Evolutionary conservation across 495 filamentous ascomycete genomes (phyloP), one percentile per base, ranked within the genome.

Genomic region (Aspergillus asperescens): DNA sequence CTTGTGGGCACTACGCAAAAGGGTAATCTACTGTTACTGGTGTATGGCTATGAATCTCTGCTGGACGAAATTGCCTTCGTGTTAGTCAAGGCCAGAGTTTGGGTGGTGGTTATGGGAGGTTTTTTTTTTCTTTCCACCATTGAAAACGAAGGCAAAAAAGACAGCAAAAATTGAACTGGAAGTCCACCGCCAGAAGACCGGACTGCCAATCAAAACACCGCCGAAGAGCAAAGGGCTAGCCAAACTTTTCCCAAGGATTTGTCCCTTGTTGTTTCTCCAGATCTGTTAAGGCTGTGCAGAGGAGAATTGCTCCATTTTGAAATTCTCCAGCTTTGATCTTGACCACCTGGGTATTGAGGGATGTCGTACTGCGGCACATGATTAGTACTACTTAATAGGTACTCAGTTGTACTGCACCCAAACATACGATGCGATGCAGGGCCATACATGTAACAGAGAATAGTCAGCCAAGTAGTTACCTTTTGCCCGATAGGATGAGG

Each of bases 181-280:
- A 31, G 13, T 28, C 40, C 40, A 43, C 38, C 23, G 28, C 32
- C 22, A 25, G 13, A 39, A 49, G 46, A 32, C 15, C 32, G 46
- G 29, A 49, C 32, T 29, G 32, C 46, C 46, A 49, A 49, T 49
- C 7, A 20, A 3, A 49, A 19, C 34, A 22, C n/a, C 24, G 22
- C n/a, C 31, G 10, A 28, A 37, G 18, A 18, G 22, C 10, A 29
- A 35, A 16, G 28, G 46, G 9, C 46, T 49, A 32, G 46, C 46
- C 46, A 39, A 34, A n/a, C n/a, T 7, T 46, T 46, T 32, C 13
- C 39, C 20, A 16, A 13, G 4, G 18, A 7, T 8, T 42, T 15
- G 39, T 20, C 42, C n/a, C n/a, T 43, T 13, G 23, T 7, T 20
- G 22, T 13, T 42, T 42, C 39, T 42, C 39, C 22, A 42, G 39